These are phyloP conservation scores for Angomonas ambiguus DNA, from an alignment of 208 protist species.

Conservation along the genomic window DNA sequence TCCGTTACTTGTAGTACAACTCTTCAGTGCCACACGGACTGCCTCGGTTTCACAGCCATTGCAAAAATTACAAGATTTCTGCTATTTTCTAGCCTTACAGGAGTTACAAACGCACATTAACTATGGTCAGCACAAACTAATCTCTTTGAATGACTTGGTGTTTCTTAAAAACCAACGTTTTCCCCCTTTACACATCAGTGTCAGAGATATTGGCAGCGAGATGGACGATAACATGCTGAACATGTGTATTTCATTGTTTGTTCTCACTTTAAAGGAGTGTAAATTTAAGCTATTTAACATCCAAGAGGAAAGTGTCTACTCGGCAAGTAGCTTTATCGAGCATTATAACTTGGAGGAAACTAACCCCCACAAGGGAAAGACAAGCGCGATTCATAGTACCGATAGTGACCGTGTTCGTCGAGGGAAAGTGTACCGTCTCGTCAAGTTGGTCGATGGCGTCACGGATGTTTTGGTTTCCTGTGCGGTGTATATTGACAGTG, in stretches of 20 bases:
- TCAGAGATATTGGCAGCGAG: conserved; percentile 17
- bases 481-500: conserved; percentile 24
- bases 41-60: conserved; percentile 55
- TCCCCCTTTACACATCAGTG: conserved; percentile 44
- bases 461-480: conserved; percentile 87
- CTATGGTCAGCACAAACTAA: conserved; percentile 80
- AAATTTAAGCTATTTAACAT: conserved; percentile 85
- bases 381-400: neutral
- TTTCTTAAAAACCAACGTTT: conserved; percentile 76
- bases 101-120: conserved; percentile 85
- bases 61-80: conserved; percentile 80
- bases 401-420: neutral
- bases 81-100: conserved; percentile 81
- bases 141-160: conserved; percentile 80
- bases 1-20: conserved; percentile 72
- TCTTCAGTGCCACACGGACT: conserved; percentile 72
- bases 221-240: neutral
- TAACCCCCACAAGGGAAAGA: neutral
- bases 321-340: conserved; percentile 76
- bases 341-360: conserved; percentile 73
- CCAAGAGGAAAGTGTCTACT: conserved; percentile 40
- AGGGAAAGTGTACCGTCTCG: conserved; percentile 47
- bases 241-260: conserved; percentile 54
- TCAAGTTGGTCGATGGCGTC: conserved; percentile 74
- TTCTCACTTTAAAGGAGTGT: conserved; percentile 73